These are phyloP conservation scores for Candida neerlandica DNA, from an alignment of 1,139 yeast genomes.

Conservation along the genomic window DNA sequence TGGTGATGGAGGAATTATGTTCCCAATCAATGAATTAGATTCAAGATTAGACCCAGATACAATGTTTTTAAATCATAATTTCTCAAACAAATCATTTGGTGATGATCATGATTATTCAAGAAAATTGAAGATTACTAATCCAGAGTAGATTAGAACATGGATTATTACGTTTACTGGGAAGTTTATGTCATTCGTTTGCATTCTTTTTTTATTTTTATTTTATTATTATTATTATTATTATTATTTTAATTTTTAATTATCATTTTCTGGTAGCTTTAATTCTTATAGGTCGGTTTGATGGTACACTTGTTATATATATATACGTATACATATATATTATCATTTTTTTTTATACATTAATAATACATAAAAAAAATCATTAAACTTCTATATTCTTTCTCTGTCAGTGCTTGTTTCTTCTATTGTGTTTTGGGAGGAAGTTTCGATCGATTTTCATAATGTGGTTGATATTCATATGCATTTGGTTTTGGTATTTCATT, in stretches of 20 bases:
- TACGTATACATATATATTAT: background rate
- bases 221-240: background rate
- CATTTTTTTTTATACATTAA: background rate
- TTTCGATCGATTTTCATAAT: conserved; percentile 42
- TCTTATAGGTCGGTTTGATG: background rate
- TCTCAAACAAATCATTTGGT: conserved; percentile 63
- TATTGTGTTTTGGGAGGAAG: conserved; percentile 7
- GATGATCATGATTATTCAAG: conserved; percentile 78
- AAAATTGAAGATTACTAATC: conserved; percentile 70
- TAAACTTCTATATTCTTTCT: background rate
- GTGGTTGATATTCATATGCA: conserved; percentile 77
- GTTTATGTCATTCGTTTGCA: conserved; percentile 1
- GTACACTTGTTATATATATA: background rate
- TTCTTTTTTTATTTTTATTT: background rate
- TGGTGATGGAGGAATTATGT: conserved; percentile 22
- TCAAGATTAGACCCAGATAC: conserved; percentile 69
- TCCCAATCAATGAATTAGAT: conserved; percentile 60
- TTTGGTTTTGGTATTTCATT: conserved; percentile 46
- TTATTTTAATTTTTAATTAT: background rate
- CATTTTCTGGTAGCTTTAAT: background rate
- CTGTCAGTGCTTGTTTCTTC: background rate
- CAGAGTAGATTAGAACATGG: conserved; percentile 28
- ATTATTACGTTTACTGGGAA: background rate
- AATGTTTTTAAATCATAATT: conserved; percentile 59
- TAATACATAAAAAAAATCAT: background rate